Percentiles rank a stretch among this genome's conserved stretches.
Evolutionary conservation across 805 yeast species (phyloP).

Genomic region (Barnettozyma sucrosica): DNA sequence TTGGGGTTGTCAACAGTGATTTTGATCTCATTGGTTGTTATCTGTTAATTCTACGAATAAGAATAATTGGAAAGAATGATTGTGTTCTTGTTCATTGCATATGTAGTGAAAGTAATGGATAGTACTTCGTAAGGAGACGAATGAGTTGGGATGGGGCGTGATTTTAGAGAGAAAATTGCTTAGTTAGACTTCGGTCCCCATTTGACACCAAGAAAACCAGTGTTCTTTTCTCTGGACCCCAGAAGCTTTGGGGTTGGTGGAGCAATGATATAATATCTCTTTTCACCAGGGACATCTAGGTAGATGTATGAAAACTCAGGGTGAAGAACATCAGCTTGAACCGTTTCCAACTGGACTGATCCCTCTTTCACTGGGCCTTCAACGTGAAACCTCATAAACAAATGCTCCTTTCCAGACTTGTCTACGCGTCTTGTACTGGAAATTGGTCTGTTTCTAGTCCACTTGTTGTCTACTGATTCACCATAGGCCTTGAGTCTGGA

Average conservation of each 20-base stretch:
- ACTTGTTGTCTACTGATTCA: constrained; percentile 59
- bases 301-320: constrained; percentile 70
- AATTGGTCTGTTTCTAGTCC: constrained; percentile 87
- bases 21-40: not conserved
- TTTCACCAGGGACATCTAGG: constrained; percentile 67
- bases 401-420: constrained; percentile 72
- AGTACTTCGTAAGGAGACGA: not conserved
- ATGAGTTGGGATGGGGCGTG: no score
- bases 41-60: not conserved
- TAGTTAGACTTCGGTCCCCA: constrained; percentile 76
- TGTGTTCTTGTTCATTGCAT: not conserved
- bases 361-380: constrained; percentile 65
- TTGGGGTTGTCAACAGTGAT: constrained; percentile 3
- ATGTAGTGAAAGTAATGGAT: not conserved
- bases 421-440: constrained; percentile 62
- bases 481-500: constrained; percentile 80
- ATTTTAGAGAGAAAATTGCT: not conserved
- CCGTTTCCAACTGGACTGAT: constrained; percentile 73
- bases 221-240: constrained; percentile 31
- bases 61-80: not conserved
- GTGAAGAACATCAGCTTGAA: constrained; percentile 54
- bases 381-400: constrained; percentile 81
- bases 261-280: constrained; percentile 62
- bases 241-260: constrained; percentile 47
- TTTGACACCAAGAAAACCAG: constrained; percentile 72